Evolutionary conservation across 2,329 filamentous ascomycete genomes (phyloP), one percentile per base, ranked within the genome.

Genomic region (Penicillium freii): DNA sequence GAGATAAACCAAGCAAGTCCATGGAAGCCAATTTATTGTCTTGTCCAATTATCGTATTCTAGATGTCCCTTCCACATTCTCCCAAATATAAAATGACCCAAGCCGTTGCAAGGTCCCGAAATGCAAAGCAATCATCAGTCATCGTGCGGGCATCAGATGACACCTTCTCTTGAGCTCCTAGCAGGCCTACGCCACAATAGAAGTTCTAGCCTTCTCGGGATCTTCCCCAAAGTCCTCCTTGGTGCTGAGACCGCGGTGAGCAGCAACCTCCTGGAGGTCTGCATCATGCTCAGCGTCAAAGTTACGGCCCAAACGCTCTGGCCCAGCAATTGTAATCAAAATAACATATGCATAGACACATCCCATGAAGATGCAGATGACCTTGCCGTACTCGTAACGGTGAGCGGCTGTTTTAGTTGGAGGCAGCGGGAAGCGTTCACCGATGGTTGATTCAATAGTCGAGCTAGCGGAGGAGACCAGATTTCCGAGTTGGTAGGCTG

Each of bases 291-390:
- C 72, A 6, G 80, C 78, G 56, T 79, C 78, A 61, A 82, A 78
- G 46, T 77, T 73, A 5, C 75, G 69, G n/a, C 75, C 76, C 31
- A 80, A 60, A 46, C 75, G 73, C 68, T 83, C 81, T 0, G 81
- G 81, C 1, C 81, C 81, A 4, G 79, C 61, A 27, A 78, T 69
- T 25, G 76, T 78, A 51, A 77, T 56, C 3, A 87, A 9, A 58
- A 87, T 84, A 5, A 81, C 77, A 69, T 86, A 87, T 2, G 76
- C 82, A 65, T 80, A 96, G 1, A 95, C 91, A 64, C 88, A 91
- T 1, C 82, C 92, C 89, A 96, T 92, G 75, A 96, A 96, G 69
- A 95, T 94, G 69, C 87, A 91, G 62, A 96, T 93, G 10, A 95
- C 91, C 65, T 87, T 87, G 39, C 90, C 91, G 65, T 95, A 95